phyloP scores from a whole-genome alignment of 73 alveolate genomes.

The Tetrahymena malaccensis region DNA sequence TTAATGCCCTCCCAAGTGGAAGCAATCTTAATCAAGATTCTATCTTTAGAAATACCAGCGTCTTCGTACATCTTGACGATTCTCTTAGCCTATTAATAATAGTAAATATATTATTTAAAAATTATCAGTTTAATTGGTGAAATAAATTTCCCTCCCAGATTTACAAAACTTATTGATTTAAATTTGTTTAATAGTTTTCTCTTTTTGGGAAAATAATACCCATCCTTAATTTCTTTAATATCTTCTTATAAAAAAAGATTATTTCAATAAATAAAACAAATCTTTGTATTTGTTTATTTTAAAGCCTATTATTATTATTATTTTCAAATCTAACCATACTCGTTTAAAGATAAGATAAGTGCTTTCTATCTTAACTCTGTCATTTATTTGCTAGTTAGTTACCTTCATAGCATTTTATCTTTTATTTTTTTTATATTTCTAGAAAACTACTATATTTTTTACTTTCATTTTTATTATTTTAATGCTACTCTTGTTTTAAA shows the following conservation, averaged over 20 bases:
- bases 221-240: neutral
- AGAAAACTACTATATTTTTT: neutral
- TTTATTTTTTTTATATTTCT: neutral
- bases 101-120: neutral
- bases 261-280: neutral
- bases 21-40: constrained; percentile 70
- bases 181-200: neutral
- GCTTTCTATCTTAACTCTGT: neutral
- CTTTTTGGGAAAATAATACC: neutral
- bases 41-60: constrained; percentile 45
- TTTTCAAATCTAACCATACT: neutral
- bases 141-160: neutral
- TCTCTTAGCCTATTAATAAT: constrained; percentile 28
- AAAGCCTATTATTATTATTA: neutral
- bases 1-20: constrained; percentile 78
- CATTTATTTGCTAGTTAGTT: too few species aligned
- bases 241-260: neutral
- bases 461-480: too few species aligned
- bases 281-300: too few species aligned
- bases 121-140: neutral
- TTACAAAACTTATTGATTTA: neutral
- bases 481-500: neutral
- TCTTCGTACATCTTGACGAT: constrained; percentile 42
- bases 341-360: too few species aligned
- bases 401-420: neutral